phyloP scores from a whole-genome alignment of 257 asterid species.

The Przewalskia tangutica region DNA sequence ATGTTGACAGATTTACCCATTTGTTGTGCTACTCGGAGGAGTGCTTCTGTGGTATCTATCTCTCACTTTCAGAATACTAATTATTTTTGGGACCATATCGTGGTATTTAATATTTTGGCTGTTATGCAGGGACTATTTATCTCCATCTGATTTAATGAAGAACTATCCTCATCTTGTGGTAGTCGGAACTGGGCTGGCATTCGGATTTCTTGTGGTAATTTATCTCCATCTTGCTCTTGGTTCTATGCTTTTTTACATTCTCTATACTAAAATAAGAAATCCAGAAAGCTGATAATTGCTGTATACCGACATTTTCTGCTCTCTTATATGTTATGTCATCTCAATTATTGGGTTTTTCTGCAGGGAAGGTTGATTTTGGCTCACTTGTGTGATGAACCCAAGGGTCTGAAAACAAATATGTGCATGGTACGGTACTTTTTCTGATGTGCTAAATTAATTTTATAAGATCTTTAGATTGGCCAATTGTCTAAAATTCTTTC shows the following conservation, averaged over 20 bases:
- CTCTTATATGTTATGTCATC: background rate
- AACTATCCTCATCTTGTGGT: slow-evolving; percentile 60
- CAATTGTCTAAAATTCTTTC: background rate
- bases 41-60: slow-evolving; percentile 61
- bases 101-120: background rate
- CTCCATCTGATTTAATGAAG: slow-evolving; percentile 61
- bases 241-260: background rate
- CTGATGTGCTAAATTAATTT: background rate
- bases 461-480: background rate
- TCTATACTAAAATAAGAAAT: background rate
- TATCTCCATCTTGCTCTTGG: background rate
- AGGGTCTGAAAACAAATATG: slow-evolving; percentile 94
- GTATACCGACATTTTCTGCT: background rate
- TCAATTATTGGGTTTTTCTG: slow-evolving; percentile 10
- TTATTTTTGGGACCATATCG: background rate
- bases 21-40: slow-evolving; percentile 62
- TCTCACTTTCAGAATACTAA: background rate
- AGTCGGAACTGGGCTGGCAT: slow-evolving; percentile 81
- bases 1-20: slow-evolving; percentile 70
- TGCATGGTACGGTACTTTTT: slow-evolving; percentile 64
- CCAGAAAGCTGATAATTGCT: background rate
- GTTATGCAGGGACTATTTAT: slow-evolving; percentile 64
- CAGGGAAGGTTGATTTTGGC: slow-evolving; percentile 96
- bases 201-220: slow-evolving; percentile 94
- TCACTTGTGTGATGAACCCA: slow-evolving; percentile 92